Evolutionary conservation across 371 early-diverging fungal genomes (phyloP).

Genomic region (Catenaria anguillulae): DNA sequence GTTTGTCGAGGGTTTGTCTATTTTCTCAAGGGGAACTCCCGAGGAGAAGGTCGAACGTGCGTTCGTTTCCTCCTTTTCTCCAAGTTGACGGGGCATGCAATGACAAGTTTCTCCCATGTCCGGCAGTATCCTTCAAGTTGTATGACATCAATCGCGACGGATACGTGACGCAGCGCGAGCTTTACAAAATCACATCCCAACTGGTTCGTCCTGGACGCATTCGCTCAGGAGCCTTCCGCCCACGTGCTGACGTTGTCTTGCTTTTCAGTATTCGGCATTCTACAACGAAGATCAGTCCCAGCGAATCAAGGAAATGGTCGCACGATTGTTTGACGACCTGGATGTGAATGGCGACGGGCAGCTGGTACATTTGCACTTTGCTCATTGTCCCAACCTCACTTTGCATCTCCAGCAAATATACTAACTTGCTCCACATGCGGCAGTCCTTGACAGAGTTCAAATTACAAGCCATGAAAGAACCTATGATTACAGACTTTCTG

Average conservation of each 20-base stretch:
- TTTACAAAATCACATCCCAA: slow-evolving; percentile 54
- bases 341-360: slow-evolving; percentile 70
- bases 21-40: slow-evolving; percentile 62
- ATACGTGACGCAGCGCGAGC: slow-evolving; percentile 52
- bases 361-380: slow-evolving; percentile 29
- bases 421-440: too few relatives aligned
- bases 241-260: neutral
- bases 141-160: slow-evolving; percentile 71
- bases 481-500: slow-evolving; percentile 60
- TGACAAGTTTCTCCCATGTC: too few relatives aligned
- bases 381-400: too few relatives aligned
- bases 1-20: slow-evolving; percentile 58
- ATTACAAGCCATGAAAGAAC: slow-evolving; percentile 68
- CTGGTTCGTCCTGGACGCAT: slow-evolving; percentile 45
- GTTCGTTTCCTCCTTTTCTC: too few relatives aligned
- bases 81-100: too few relatives aligned
- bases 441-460: slow-evolving; percentile 67
- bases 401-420: too few relatives aligned
- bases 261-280: slow-evolving; percentile 37
- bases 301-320: slow-evolving; percentile 45
- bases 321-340: slow-evolving; percentile 59
- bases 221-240: too few relatives aligned
- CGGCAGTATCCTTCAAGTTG: slow-evolving; percentile 57
- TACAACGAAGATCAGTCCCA: slow-evolving; percentile 53
- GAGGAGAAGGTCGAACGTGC: slow-evolving; percentile 63